Evolutionary conservation across 2,329 filamentous ascomycete genomes (phyloP).

Genomic region (Stagonosporopsis rhizophila): DNA sequence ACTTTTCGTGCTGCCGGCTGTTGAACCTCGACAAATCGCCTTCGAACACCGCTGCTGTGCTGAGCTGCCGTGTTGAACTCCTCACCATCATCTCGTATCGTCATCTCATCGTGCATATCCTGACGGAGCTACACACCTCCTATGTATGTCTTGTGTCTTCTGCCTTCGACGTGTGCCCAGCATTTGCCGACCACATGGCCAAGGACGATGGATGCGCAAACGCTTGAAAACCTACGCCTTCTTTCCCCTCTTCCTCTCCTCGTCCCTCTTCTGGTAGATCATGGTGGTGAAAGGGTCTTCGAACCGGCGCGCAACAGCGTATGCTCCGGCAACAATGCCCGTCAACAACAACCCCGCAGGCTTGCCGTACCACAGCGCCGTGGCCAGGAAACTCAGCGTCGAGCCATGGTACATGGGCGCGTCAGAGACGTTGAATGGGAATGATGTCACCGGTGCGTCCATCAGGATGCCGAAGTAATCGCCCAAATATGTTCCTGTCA

Average conservation of each 20-base stretch:
- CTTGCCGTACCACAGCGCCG: slow-evolving; percentile 83
- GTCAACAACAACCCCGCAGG: slow-evolving; percentile 84
- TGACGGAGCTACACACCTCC: not conserved
- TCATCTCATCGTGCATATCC: not conserved
- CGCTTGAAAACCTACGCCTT: slow-evolving; percentile 36
- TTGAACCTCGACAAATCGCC: slow-evolving; percentile 23
- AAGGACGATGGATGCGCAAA: not conserved
- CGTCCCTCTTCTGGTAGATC: slow-evolving; percentile 88
- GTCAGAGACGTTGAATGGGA: slow-evolving; percentile 90
- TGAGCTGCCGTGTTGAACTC: slow-evolving; percentile 23
- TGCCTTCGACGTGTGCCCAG: not conserved
- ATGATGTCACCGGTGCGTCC: slow-evolving; percentile 91
- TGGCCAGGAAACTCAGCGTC: slow-evolving; percentile 89
- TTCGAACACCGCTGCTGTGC: slow-evolving; percentile 20
- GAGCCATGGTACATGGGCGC: slow-evolving; percentile 98
- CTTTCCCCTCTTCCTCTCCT: slow-evolving; percentile 52
- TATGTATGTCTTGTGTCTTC: not conserved
- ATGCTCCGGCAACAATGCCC: slow-evolving; percentile 75
- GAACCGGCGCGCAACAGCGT: slow-evolving; percentile 80
- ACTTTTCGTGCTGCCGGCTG: slow-evolving; percentile 18
- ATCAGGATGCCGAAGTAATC: slow-evolving; percentile 99
- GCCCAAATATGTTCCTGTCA: slow-evolving; percentile 95
- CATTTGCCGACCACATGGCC: not conserved
- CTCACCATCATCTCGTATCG: not conserved
- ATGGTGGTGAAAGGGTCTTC: slow-evolving; percentile 94